Conservation (phyloP, 768 basidiomycete species). For the Tricholoma terreum region DNA sequence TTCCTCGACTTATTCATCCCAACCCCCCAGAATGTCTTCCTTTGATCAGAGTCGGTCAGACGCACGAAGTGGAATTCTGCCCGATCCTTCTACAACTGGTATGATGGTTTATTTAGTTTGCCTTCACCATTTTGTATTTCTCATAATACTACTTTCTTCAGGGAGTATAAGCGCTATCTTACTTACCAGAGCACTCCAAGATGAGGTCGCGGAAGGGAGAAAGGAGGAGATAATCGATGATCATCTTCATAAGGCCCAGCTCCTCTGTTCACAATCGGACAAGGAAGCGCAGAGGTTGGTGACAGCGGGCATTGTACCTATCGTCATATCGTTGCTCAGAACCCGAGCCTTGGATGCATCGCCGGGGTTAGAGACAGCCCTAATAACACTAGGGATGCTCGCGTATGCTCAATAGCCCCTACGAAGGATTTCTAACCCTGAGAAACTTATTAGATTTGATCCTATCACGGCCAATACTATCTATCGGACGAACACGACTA, state of each 20-base stretch:
- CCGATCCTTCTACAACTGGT: background rate
- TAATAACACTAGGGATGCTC: background rate
- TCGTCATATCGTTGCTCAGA: background rate
- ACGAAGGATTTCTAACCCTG: background rate
- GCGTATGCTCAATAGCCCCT: background rate
- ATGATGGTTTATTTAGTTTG: background rate
- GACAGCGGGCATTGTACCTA: background rate
- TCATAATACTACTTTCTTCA: background rate
- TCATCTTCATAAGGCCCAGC: background rate
- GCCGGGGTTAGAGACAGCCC: background rate
- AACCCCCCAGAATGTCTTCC: background rate
- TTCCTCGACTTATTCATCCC: background rate
- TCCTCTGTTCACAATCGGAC: background rate
- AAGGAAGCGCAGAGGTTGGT: background rate
- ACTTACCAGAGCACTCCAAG: background rate
- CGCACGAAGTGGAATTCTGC: background rate
- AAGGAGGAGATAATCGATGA: background rate
- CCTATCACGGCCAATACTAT: background rate
- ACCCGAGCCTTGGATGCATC: background rate
- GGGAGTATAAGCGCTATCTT: background rate
- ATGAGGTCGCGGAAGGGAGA: background rate
- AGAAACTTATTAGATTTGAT: background rate
- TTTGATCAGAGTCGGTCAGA: background rate
- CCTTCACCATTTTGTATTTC: background rate
- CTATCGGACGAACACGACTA: background rate